Evolutionary conservation across 2,329 filamentous ascomycete genomes (phyloP).

Genomic region (Claviceps sp.): DNA sequence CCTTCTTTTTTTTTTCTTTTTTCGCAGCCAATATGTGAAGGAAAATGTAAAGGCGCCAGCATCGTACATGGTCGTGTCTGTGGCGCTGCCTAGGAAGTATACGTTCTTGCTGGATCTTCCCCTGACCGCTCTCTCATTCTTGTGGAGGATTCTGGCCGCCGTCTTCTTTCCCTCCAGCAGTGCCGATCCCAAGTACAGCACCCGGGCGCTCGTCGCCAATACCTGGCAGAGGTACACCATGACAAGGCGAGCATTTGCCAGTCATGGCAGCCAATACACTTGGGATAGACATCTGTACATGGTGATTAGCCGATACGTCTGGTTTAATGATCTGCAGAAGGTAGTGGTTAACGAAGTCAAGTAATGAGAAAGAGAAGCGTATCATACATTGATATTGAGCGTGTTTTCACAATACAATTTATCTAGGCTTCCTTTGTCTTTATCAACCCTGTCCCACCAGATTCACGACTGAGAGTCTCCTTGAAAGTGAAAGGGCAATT

Average conservation of each 20-base stretch:
- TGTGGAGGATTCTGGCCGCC: slow-evolving; percentile 10
- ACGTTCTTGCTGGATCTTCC: slow-evolving; percentile 24
- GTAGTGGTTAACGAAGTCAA: slow-evolving; percentile 2
- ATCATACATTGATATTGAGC: neutral
- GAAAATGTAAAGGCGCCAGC: slow-evolving; percentile 17
- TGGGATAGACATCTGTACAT: slow-evolving; percentile 27
- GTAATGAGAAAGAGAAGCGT: neutral
- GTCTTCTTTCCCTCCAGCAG: slow-evolving; percentile 9
- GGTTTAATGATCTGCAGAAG: slow-evolving; percentile 21
- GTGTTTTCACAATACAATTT: neutral
- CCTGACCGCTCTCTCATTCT: slow-evolving; percentile 23
- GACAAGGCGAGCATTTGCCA: slow-evolving; percentile 23
- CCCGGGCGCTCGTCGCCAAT: slow-evolving; percentile 22
- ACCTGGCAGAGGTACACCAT: slow-evolving; percentile 21
- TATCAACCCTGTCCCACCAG: neutral
- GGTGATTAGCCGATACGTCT: slow-evolving; percentile 25
- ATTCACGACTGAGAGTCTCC: neutral
- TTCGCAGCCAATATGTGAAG: slow-evolving; percentile 15
- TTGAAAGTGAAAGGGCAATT: neutral
- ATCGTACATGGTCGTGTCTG: slow-evolving; percentile 23
- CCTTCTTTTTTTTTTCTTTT: neutral
- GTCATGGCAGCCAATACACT: slow-evolving; percentile 25
- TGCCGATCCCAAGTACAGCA: slow-evolving; percentile 8
- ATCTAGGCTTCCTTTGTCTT: neutral
- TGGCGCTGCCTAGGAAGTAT: slow-evolving; percentile 23